phyloP scores from a whole-genome alignment of 2,329 filamentous ascomycete genomes.

The Xylariaceae sp. region DNA sequence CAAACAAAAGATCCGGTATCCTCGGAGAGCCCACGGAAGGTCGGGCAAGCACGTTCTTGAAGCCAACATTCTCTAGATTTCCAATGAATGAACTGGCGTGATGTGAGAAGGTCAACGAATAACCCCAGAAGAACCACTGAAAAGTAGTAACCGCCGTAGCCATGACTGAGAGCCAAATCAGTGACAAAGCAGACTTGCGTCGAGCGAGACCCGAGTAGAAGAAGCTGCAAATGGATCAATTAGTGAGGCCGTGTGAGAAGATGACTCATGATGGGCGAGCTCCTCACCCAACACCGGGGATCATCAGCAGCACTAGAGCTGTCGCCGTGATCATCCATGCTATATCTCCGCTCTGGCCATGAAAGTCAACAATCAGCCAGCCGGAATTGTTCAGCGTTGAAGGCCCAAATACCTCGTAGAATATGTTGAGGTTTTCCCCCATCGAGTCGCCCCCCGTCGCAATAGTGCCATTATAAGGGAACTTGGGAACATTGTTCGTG shows the following conservation, averaged over 20 bases:
- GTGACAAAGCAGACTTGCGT: constrained; percentile 79
- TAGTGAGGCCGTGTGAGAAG: constrained; percentile 5
- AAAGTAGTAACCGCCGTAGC: constrained; percentile 76
- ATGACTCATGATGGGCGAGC: background rate
- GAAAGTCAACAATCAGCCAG: constrained; percentile 14
- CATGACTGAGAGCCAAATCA: constrained; percentile 91
- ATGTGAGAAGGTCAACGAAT: constrained; percentile 77
- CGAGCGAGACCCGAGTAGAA: constrained; percentile 90
- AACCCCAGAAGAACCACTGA: constrained; percentile 95
- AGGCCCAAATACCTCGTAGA: constrained; percentile 59
- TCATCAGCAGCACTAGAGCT: constrained; percentile 83
- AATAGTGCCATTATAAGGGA: constrained; percentile 60
- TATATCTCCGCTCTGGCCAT: constrained; percentile 63
- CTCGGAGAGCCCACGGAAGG: constrained; percentile 68
- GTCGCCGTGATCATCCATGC: constrained; percentile 79
- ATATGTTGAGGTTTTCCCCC: constrained; percentile 67
- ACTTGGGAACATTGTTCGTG: constrained; percentile 41
- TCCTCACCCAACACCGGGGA: constrained; percentile 73
- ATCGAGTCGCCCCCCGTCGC: constrained; percentile 63
- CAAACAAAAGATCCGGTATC: constrained; percentile 79
- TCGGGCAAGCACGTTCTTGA: constrained; percentile 66
- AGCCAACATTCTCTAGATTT: constrained; percentile 72
- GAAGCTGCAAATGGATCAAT: constrained; percentile 47
- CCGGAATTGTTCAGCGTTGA: constrained; percentile 20
- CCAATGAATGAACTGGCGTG: constrained; percentile 71